These are phyloP conservation scores for Tarenaya hassleriana DNA, from an alignment of 345 rosid species.

Conservation along the genomic window DNA sequence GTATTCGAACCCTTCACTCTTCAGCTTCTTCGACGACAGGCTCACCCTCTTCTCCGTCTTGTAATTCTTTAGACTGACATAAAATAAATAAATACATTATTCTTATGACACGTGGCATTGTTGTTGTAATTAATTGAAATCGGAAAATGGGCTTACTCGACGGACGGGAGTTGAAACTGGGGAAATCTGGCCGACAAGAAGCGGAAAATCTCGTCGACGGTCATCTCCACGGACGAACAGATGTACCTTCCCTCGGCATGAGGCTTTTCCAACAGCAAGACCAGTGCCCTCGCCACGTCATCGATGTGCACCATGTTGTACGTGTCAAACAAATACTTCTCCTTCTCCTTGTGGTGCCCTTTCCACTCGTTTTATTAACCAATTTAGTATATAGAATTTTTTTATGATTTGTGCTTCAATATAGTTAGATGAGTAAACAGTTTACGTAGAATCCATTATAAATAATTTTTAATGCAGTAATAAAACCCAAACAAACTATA, in stretches of 20 bases:
- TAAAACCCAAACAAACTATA: too few relatives aligned
- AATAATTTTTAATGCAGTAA: too few relatives aligned
- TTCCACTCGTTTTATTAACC: neutral
- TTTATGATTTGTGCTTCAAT: too few relatives aligned
- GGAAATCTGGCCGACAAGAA: slow-evolving; percentile 36
- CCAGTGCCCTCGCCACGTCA: slow-evolving; percentile 47
- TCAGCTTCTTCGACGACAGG: slow-evolving; percentile 41
- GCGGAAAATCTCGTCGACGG: slow-evolving; percentile 31
- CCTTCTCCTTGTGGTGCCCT: slow-evolving; percentile 27
- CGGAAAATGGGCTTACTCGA: slow-evolving; percentile 34
- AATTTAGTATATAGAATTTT: too few relatives aligned
- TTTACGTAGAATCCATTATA: too few relatives aligned
- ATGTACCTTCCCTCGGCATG: slow-evolving; percentile 48
- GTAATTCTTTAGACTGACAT: slow-evolving; percentile 21
- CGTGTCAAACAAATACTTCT: slow-evolving; percentile 20
- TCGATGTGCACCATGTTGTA: slow-evolving; percentile 43
- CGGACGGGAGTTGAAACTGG: slow-evolving; percentile 33
- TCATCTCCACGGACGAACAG: slow-evolving; percentile 36
- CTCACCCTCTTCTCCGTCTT: slow-evolving; percentile 22
- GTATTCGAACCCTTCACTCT: slow-evolving; percentile 39
- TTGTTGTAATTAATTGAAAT: neutral
- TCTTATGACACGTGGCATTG: neutral
- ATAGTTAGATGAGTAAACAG: too few relatives aligned
- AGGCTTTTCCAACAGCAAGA: slow-evolving; percentile 43
- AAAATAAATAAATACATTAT: neutral